phyloP scores from a whole-genome alignment of 2,329 filamentous ascomycete genomes.

The Xenosphaeropsis pyriputrescens region DNA sequence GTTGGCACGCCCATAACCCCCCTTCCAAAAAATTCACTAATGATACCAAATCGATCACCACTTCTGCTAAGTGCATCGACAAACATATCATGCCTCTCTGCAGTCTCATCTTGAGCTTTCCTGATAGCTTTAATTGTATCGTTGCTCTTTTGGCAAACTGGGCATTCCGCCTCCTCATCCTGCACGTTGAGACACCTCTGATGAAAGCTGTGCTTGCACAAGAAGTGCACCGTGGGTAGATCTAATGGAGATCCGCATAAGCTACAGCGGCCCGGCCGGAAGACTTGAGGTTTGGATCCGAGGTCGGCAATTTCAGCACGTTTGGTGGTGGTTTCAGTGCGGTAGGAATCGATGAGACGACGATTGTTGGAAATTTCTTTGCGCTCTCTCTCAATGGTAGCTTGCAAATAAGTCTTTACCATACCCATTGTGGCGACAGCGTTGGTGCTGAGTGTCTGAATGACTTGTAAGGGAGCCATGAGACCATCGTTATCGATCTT shows the following conservation, averaged over 20 bases:
- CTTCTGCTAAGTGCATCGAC: constrained; percentile 62
- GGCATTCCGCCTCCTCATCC: constrained; percentile 51
- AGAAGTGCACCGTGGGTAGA: constrained; percentile 82
- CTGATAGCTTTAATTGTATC: constrained; percentile 80
- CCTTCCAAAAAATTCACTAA: constrained; percentile 88
- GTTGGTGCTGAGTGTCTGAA: constrained; percentile 71
- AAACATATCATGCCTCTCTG: constrained; percentile 81
- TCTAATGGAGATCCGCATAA: constrained; percentile 69
- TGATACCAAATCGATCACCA: constrained; percentile 73
- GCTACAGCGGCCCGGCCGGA: constrained; percentile 79
- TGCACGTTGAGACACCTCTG: constrained; percentile 65
- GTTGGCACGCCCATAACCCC: constrained; percentile 60
- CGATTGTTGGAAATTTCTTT: constrained; percentile 72
- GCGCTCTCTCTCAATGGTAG: constrained; percentile 78
- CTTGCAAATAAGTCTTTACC: constrained; percentile 82
- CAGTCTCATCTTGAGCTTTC: constrained; percentile 72
- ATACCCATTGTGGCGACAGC: constrained; percentile 93
- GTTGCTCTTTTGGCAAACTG: constrained; percentile 71
- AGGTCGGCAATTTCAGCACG: constrained; percentile 67
- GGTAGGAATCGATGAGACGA: constrained; percentile 69
- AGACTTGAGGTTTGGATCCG: constrained; percentile 66
- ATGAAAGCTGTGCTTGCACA: constrained; percentile 96
- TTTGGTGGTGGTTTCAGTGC: constrained; percentile 68
- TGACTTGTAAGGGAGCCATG: constrained; percentile 92
- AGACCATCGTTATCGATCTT: constrained; percentile 84